These are phyloP conservation scores for Clonostachys solani DNA, from an alignment of 2,329 filamentous ascomycete species.

Conservation along the genomic window DNA sequence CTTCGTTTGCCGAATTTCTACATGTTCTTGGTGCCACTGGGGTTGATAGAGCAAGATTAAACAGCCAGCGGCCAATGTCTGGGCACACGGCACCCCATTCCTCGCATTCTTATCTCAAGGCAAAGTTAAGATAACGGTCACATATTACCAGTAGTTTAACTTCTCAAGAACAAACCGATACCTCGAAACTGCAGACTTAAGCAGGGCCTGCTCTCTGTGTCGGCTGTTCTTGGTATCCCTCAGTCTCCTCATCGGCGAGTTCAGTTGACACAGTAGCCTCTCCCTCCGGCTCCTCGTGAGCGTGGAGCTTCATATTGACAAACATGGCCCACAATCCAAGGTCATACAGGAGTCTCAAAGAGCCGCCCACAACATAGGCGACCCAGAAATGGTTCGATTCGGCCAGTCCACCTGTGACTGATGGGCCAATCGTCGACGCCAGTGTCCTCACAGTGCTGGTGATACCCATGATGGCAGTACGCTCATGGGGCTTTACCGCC, in stretches of 20 bases:
- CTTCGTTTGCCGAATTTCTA: too few relatives aligned
- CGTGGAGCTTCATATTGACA: slow-evolving; percentile 49
- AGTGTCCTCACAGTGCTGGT: slow-evolving; percentile 57
- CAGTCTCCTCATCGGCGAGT: not conserved
- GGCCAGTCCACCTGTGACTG: slow-evolving; percentile 50
- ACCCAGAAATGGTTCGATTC: slow-evolving; percentile 52
- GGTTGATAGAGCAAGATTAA: too few relatives aligned
- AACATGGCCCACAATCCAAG: slow-evolving; percentile 55
- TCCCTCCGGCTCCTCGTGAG: slow-evolving; percentile 23
- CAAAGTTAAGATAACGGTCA: too few relatives aligned
- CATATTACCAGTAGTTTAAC: too few relatives aligned
- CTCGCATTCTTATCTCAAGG: too few relatives aligned
- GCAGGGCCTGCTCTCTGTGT: too few relatives aligned
- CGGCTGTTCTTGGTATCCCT: not conserved
- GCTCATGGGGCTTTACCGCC: slow-evolving; percentile 59
- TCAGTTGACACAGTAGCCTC: not conserved
- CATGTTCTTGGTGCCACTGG: too few relatives aligned
- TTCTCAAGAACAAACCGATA: too few relatives aligned
- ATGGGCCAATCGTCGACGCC: slow-evolving; percentile 49
- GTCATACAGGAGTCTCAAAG: slow-evolving; percentile 50
- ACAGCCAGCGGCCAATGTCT: too few relatives aligned
- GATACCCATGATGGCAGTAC: slow-evolving; percentile 69
- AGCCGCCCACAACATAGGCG: slow-evolving; percentile 54
- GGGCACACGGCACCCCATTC: too few relatives aligned
- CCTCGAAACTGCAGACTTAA: too few relatives aligned